Conservation (phyloP, 331 rosid genomes). For the Spiraea crenata region DNA sequence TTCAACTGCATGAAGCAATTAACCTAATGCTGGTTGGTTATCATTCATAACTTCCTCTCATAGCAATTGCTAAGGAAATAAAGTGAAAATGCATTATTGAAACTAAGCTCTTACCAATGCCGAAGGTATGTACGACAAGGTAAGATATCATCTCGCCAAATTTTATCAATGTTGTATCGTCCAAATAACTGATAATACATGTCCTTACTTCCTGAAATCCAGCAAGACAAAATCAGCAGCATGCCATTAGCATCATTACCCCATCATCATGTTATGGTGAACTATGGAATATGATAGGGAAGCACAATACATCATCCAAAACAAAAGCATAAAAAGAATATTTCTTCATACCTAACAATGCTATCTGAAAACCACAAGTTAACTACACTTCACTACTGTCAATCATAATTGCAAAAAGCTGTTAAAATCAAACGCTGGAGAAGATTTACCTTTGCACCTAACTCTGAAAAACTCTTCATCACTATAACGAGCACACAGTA, state of each 20-base stretch:
- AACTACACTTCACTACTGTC: not conserved
- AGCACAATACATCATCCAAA: not conserved
- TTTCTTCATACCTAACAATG: not conserved
- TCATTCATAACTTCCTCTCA: not conserved
- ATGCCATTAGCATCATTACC: not conserved
- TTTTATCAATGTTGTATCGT: slow-evolving; percentile 66
- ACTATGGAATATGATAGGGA: not conserved
- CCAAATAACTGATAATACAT: slow-evolving; percentile 68
- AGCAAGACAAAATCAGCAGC: slow-evolving; percentile 6
- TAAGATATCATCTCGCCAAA: slow-evolving; percentile 90
- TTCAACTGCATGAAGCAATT: not conserved
- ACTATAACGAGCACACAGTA: slow-evolving; percentile 83
- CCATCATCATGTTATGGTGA: not conserved
- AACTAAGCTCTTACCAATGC: slow-evolving; percentile 65
- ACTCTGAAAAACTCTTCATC: slow-evolving; percentile 82
- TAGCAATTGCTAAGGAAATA: not conserved
- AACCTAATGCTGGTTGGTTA: not conserved
- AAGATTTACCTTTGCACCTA: slow-evolving; percentile 69
- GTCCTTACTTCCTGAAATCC: slow-evolving; percentile 67
- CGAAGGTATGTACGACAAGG: slow-evolving; percentile 94
- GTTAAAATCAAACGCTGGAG: not conserved
- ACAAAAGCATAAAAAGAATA: not conserved
- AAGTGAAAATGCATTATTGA: not conserved
- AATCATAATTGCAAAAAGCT: not conserved
- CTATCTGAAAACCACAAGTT: not conserved